Conservation (phyloP, 306 rosid genomes). For the Dryas octopetala region DNA sequence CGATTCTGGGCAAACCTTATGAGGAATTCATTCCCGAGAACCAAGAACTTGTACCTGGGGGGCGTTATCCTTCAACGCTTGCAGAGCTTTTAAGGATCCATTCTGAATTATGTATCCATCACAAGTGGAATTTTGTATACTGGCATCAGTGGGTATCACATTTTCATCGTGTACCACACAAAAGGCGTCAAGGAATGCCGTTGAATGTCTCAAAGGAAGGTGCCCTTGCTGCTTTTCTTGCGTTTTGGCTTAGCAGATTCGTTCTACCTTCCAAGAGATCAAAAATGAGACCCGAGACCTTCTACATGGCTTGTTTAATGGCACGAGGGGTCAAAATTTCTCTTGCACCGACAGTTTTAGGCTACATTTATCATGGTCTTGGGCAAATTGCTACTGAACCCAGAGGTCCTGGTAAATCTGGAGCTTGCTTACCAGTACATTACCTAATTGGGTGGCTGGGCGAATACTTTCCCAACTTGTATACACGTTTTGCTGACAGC, state of each 20-base stretch:
- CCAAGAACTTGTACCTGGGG: too few relatives aligned
- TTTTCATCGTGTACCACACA: not conserved
- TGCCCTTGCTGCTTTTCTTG: not conserved
- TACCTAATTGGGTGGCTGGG: not conserved
- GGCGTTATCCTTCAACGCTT: too few relatives aligned
- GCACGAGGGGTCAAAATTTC: not conserved
- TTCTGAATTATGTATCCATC: too few relatives aligned
- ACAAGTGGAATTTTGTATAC: too few relatives aligned
- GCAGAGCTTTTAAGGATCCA: too few relatives aligned
- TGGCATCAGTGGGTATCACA: not conserved
- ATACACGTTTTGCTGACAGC: not conserved
- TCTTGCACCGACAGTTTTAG: not conserved
- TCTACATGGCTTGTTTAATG: not conserved
- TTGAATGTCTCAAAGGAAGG: not conserved
- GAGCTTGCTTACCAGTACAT: not conserved
- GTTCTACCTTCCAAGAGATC: not conserved
- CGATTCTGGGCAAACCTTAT: too few relatives aligned
- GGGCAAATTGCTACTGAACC: not conserved
- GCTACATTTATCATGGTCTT: too few relatives aligned
- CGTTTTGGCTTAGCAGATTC: not conserved
- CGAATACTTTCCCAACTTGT: not conserved
- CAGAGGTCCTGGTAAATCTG: not conserved
- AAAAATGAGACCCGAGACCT: not conserved
- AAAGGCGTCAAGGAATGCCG: too few relatives aligned
- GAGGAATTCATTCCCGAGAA: too few relatives aligned